Base-by-base conservation (phyloP, 352 stramenopile species). In the Pythium pectinolyticum region DNA sequence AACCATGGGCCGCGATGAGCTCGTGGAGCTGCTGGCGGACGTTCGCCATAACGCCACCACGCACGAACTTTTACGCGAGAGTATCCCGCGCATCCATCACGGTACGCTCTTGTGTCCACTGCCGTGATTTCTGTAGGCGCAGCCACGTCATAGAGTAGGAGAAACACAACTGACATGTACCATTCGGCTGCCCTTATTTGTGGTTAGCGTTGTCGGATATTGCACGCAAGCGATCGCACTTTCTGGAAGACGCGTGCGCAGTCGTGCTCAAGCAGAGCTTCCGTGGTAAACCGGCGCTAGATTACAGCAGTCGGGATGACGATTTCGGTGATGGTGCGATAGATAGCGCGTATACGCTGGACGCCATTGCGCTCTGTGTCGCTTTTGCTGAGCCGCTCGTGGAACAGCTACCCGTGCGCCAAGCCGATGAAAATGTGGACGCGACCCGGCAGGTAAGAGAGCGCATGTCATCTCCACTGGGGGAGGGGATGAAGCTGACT, bases 181-280 rank as follows among this genome's bases (percentile, higher is more conserved):
- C 7, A 28, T 19, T 48, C 41, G n/a, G n/a, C n/a, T n/a, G n/a
- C n/a, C n/a, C n/a, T n/a, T 17, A 27, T 48, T 48, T 27, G 17
- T 30, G 24, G 3, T 20, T 31, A 90, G 82, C 81, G 20, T 64
- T 92, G 19, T 57, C 15, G 2, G 72, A 85, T 32, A 84, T 92
- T 28, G 17, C 66, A 7, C 76, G 80, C 39, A 92, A 92, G 57
- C 75, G 77, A 35, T 90, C 81, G 55, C 70, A 70, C 30, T 90
- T 92, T 56, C 61, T 90, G 25, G 82, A 90, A 68, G 81, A 89
- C 64, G 62, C 78, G 15, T 82, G 84, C 56, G 73, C 75, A 1
- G 63, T 67, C 12, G 78, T 90, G 32, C 49, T 88, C n/a, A 72
- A 37, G 51, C 57, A 62, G 34, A 59, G 63, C 37, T 54, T 70